These are phyloP conservation scores for Desmodesmus armatus DNA, from an alignment of 139 green algal species.

Conservation along the genomic window DNA sequence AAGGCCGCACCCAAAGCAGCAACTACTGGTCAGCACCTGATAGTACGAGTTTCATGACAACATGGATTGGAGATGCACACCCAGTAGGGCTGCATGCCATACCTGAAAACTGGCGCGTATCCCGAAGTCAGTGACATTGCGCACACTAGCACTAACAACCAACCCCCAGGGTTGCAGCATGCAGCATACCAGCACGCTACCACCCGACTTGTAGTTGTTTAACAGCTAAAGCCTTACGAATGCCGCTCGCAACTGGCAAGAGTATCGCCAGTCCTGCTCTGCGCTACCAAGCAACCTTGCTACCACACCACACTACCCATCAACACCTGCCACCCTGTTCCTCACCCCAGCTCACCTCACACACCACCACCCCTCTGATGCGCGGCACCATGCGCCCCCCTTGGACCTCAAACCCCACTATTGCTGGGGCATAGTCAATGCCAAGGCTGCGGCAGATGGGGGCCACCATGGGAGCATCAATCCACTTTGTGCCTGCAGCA, in stretches of 20 bases:
- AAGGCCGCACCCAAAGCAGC: background rate
- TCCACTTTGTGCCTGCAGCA: conserved; percentile 62
- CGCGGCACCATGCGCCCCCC: conserved; percentile 74
- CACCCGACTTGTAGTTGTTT: too few species aligned
- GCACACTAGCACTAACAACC: too few species aligned
- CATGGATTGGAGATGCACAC: too few species aligned
- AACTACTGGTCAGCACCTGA: too few species aligned
- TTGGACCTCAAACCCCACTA: conserved; percentile 83
- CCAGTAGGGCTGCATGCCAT: background rate
- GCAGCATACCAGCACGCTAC: too few species aligned
- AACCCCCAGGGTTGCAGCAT: too few species aligned
- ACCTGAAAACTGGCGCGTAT: background rate
- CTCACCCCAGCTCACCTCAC: conserved; percentile 48
- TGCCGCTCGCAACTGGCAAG: too few species aligned
- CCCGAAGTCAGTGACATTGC: background rate
- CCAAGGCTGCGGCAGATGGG: conserved; percentile 61
- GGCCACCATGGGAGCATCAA: conserved; percentile 49
- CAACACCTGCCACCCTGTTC: background rate
- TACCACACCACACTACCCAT: too few species aligned
- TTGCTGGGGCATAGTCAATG: conserved; percentile 81
- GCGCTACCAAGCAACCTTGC: too few species aligned
- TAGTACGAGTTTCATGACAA: too few species aligned
- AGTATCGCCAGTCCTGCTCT: too few species aligned
- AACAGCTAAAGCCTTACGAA: too few species aligned
- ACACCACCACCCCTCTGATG: conserved; percentile 87